Percentiles rank a stretch among this genome's conserved stretches.
phyloP scores from a whole-genome alignment of 352 stramenopile species.

The Pythium plurisporium region DNA sequence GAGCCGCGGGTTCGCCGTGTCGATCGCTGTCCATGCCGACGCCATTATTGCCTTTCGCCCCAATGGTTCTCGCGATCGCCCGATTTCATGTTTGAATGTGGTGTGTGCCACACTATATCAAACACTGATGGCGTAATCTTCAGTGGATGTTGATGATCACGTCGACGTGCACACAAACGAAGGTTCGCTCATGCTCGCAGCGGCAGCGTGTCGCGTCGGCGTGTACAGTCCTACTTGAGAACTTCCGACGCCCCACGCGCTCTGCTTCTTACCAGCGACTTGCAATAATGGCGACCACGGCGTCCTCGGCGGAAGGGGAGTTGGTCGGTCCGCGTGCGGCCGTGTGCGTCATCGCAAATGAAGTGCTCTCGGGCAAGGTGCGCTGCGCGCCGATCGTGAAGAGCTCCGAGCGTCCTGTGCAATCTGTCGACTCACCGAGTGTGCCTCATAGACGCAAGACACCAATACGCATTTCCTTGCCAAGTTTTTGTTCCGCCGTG shows the following conservation, averaged over 20 bases:
- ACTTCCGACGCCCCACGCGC: no score
- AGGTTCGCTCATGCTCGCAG: no score
- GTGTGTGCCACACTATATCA: conserved; percentile 16
- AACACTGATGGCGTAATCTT: conserved; percentile 9
- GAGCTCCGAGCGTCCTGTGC: background rate
- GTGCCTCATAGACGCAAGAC: conserved; percentile 57
- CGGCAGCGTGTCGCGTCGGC: no score
- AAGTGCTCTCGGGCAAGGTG: conserved; percentile 84
- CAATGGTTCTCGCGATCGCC: background rate
- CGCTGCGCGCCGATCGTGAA: background rate
- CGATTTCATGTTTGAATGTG: background rate
- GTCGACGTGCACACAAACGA: no score
- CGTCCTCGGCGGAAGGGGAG: background rate
- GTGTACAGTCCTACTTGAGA: no score
- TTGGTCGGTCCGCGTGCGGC: conserved; percentile 42
- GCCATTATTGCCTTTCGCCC: conserved; percentile 6
- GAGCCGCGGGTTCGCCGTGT: conserved; percentile 43
- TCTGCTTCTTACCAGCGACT: background rate
- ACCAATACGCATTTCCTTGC: conserved; percentile 76
- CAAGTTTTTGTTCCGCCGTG: conserved; percentile 57
- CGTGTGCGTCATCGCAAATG: conserved; percentile 78
- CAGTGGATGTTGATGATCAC: background rate
- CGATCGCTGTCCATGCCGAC: conserved; percentile 23
- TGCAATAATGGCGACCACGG: background rate
- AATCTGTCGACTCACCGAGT: background rate